Percentiles rank a stretch among this genome's conserved stretches.
Evolutionary conservation across 768 basidiomycete genomes (phyloP).

Genomic region (Ramaria sp.): DNA sequence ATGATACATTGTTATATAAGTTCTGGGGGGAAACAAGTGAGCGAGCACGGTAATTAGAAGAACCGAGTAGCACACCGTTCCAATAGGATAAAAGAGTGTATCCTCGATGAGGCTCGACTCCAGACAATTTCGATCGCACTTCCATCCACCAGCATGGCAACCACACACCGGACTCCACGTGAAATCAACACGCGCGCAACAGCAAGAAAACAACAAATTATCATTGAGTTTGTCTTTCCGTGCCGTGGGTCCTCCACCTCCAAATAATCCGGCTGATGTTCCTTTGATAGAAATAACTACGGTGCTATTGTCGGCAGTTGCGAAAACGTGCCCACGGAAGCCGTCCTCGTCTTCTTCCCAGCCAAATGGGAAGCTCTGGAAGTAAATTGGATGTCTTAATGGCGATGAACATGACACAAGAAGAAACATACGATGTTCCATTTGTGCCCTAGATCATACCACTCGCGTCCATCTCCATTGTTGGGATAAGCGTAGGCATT

Average conservation of each 20-base stretch:
- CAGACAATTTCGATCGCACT: constrained; percentile 73
- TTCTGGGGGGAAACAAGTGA: constrained; percentile 41
- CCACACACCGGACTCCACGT: constrained; percentile 91
- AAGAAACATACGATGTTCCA: constrained; percentile 47
- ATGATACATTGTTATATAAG: constrained; percentile 84
- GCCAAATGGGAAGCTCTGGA: constrained; percentile 64
- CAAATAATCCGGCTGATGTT: constrained; percentile 67
- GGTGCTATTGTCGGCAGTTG: constrained; percentile 62
- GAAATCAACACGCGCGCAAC: constrained; percentile 90
- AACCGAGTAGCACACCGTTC: constrained; percentile 43
- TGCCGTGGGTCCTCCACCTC: constrained; percentile 73
- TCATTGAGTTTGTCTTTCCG: constrained; percentile 91
- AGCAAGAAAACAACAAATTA: constrained; percentile 92
- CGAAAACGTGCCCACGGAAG: constrained; percentile 85
- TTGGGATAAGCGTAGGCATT: constrained; percentile 61
- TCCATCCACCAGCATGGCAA: constrained; percentile 65
- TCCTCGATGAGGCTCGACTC: constrained; percentile 72
- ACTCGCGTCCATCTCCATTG: constrained; percentile 35
- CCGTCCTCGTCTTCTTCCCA: constrained; percentile 90
- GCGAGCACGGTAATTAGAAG: not conserved
- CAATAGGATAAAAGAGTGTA: constrained; percentile 79
- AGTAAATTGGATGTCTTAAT: not conserved
- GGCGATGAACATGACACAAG: not conserved
- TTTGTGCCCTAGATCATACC: constrained; percentile 58
- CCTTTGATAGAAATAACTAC: constrained; percentile 88